phyloP scores from a whole-genome alignment of 192 early-diverging fungal genomes.

The Helicostylum pulchrum region DNA sequence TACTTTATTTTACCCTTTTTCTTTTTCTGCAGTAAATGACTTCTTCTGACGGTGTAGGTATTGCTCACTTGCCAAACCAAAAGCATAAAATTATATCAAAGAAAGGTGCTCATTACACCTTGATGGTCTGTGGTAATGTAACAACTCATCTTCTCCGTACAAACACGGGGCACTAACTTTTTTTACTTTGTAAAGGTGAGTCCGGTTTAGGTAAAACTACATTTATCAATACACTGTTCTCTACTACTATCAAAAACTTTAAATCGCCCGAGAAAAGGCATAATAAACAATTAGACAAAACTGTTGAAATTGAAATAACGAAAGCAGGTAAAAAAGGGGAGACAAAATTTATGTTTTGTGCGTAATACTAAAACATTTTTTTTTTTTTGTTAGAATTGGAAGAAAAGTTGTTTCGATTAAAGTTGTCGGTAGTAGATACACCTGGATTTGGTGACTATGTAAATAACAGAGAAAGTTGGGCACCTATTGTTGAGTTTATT shows the following conservation, averaged over 20 bases:
- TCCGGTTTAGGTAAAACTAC: slow-evolving; percentile 97
- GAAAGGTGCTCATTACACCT: slow-evolving; percentile 87
- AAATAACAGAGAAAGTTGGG: slow-evolving; percentile 95
- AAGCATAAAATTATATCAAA: slow-evolving; percentile 88
- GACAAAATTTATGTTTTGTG: no score
- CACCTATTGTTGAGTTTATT: slow-evolving; percentile 92
- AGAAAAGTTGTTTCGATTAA: slow-evolving; percentile 90
- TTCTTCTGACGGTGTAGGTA: slow-evolving; percentile 57
- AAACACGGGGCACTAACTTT: neutral
- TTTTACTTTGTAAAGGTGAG: slow-evolving; percentile 59
- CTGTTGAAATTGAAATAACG: slow-evolving; percentile 97
- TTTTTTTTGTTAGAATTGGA: slow-evolving; percentile 68
- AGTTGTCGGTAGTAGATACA: slow-evolving; percentile 93
- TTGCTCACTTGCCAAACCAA: slow-evolving; percentile 92
- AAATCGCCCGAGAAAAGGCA: slow-evolving; percentile 53
- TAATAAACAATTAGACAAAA: slow-evolving; percentile 90
- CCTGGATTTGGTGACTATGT: slow-evolving; percentile 98
- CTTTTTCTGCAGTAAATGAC: neutral
- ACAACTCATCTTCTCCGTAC: neutral
- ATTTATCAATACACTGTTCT: slow-evolving; percentile 96
- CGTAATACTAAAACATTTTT: neutral
- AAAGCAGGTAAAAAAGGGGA: slow-evolving; percentile 68
- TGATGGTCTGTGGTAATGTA: slow-evolving; percentile 91
- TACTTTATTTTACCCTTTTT: slow-evolving; percentile 5
- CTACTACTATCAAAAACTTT: slow-evolving; percentile 57